Percentiles rank a stretch among this genome's conserved stretches.
These are phyloP conservation scores for Selaginella moellendorffii DNA, from an alignment of 75 land plant species.

Conservation along the genomic window DNA sequence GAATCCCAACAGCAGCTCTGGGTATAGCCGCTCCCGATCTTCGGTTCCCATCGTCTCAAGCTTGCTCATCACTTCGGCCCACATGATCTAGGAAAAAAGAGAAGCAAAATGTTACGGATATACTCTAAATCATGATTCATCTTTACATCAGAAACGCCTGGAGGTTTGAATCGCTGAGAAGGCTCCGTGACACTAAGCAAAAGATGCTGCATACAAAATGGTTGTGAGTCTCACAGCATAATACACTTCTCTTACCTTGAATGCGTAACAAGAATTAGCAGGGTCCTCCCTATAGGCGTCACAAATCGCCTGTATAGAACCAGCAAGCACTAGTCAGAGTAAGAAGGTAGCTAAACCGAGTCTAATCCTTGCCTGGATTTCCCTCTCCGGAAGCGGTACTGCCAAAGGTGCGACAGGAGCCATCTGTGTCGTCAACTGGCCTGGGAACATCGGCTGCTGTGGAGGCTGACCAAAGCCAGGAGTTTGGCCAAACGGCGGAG, in stretches of 20 bases:
- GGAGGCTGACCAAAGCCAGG: conserved; percentile 12
- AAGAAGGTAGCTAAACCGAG: neutral
- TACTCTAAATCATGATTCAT: no score
- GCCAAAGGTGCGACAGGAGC: conserved; percentile 89
- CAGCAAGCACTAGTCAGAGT: no score
- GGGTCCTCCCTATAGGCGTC: neutral
- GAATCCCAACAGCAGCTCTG: conserved; percentile 87
- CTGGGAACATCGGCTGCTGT: conserved; percentile 21
- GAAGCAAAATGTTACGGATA: no score
- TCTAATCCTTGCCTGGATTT: conserved; percentile 44
- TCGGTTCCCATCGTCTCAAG: conserved; percentile 88
- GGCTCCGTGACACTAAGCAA: conserved; percentile 93
- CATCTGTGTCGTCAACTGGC: conserved; percentile 75
- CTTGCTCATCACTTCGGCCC: conserved; percentile 96
- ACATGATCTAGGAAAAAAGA: no score
- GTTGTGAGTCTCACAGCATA: neutral
- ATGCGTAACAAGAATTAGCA: neutral
- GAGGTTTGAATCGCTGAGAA: conserved; percentile 57
- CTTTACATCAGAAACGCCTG: conserved; percentile 88
- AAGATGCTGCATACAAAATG: conserved; percentile 55
- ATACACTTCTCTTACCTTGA: neutral
- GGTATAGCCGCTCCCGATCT: conserved; percentile 82
- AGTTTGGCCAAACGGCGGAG: conserved; percentile 4
- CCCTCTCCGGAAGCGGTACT: conserved; percentile 80
- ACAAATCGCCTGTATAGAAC: neutral